Evolutionary conservation across 176 grass and related monocot species (phyloP), one percentile per base, ranked within the genome.

Genomic region (Oryza rufipogon): DNA sequence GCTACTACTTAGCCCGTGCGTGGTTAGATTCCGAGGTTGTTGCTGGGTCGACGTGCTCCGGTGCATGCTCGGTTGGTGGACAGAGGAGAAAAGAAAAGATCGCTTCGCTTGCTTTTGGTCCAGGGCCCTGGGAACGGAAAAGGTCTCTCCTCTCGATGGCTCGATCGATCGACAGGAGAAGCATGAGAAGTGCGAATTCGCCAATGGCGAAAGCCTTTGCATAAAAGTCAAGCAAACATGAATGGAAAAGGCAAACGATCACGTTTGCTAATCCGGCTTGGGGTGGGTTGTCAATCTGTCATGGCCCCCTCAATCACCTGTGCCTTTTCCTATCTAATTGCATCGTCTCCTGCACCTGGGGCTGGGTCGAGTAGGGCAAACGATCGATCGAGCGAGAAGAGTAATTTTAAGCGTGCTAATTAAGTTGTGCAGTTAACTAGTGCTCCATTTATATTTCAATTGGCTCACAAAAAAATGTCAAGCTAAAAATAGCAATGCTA

Each of bases 191-290:
- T 10, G 58, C 58, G 69, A 67, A 56, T 10, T 58, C 67, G 64
- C 60, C 41, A 46, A n/a, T 49, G 11, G 30, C 1, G 39, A 5
- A 19, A 60, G n/a, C 4, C 84, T 66, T 73, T 11, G 17, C 68
- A 74, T 74, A 67, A 32, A 80, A 86, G 84, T 74, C 84, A 86
- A 86, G 84, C 68, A 86, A 88, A 13, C 68, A 60, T 32, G 17
- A 36, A 13, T 58, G 71, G 60, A 81, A 19, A 68, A 91, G 80
- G 82, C 82, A 25, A 64, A 28, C 48, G 73, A 22, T 30, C 54
- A 63, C 75, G 78, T 42, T 86, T 46, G 78, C 60, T 30, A 71
- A 48, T 72, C 63, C 52, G 30, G 30, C 30, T 32, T 8, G 0
- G 15, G 26, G 69, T 33, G 11, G 58, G 3, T 44, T 56, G 65